A percentile compares a stretch with the other conserved stretches of the same genome.
phyloP scores from a whole-genome alignment of 108 stramenopile genomes.

The Cyclostephanos invisitatus region DNA sequence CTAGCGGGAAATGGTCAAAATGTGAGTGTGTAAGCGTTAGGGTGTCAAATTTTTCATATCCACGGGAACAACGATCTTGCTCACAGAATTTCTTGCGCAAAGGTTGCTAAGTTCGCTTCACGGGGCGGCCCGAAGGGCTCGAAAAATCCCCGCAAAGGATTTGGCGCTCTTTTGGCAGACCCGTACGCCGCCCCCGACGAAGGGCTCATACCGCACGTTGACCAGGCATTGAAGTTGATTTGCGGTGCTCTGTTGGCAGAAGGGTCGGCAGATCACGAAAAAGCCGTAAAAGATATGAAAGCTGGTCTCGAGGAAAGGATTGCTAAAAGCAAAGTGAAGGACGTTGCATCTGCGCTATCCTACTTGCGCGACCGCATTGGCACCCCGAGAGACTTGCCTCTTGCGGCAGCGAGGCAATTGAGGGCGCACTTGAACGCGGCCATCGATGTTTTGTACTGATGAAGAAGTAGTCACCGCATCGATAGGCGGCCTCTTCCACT shows the following conservation, averaged over 20 bases:
- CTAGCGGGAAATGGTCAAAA: conserved; percentile 64
- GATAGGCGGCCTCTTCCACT: background rate
- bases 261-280: conserved; percentile 42
- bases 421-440: conserved; percentile 84
- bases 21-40: conserved; percentile 17
- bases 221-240: conserved; percentile 62
- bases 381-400: conserved; percentile 78
- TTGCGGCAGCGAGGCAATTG: conserved; percentile 74
- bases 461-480: background rate
- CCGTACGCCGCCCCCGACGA: conserved; percentile 75
- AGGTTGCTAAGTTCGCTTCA: conserved; percentile 71
- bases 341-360: conserved; percentile 60
- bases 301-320: conserved; percentile 40
- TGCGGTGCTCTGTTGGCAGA: conserved; percentile 55
- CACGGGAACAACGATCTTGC: background rate
- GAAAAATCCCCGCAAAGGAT: conserved; percentile 76
- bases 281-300: conserved; percentile 38
- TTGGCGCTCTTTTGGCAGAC: conserved; percentile 83
- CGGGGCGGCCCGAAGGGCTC: conserved; percentile 76
- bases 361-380: conserved; percentile 84
- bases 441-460: conserved; percentile 53
- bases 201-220: conserved; percentile 51
- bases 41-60: background rate
- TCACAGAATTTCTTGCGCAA: background rate
- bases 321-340: conserved; percentile 47